Evolutionary conservation across 176 grass and related monocot species (phyloP), one percentile per base, ranked within the genome.

Genomic region (Eleusine indica): DNA sequence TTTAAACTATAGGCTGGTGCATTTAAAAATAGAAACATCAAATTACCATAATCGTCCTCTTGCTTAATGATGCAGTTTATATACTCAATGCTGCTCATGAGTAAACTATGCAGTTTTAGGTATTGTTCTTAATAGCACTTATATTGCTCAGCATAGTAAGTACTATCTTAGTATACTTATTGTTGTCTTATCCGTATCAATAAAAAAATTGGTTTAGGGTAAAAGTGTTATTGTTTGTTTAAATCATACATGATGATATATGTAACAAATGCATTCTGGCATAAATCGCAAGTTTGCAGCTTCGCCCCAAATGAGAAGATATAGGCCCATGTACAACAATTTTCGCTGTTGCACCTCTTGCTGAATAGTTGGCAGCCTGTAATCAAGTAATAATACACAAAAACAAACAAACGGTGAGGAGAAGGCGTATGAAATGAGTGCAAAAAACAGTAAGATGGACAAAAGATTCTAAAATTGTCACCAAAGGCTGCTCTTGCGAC

Each of bases 281-380:
- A 98, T 91, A 68, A 98, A 98, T 86, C 96, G 83, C 93, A 98
- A 89, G 80, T 98, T 98, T 47, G 96, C 93, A 82, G 96, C 96
- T 85, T 98, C 96, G 5, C 96, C 96, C 96, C 96, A 98, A 85
- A 98, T 98, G 88, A 98, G 96, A 89, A 98, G 91, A 86, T 98
- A 98, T 73, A 98, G 80, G 38, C 96, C 91, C 87, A 98, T 98
- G 73, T 98, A 98, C 42, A 98, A 83, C 68, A 98, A 60, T 88
- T 95, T 98, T 17, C 96, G 85, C 76, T 98, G 96, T 82, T 98
- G 93, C 89, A 92, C 70, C 75, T 98, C 96, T 85, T 95, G 91
- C 83, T 98, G 96, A 86, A 98, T 92, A 81, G 78, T 88, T 85
- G 96, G 93, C 68, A 98, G 62, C 96, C 96, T 98, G 80, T 90